Evolutionary conservation across 129 eudicot genomes (phyloP).

Genomic region (Tagetes patula): DNA sequence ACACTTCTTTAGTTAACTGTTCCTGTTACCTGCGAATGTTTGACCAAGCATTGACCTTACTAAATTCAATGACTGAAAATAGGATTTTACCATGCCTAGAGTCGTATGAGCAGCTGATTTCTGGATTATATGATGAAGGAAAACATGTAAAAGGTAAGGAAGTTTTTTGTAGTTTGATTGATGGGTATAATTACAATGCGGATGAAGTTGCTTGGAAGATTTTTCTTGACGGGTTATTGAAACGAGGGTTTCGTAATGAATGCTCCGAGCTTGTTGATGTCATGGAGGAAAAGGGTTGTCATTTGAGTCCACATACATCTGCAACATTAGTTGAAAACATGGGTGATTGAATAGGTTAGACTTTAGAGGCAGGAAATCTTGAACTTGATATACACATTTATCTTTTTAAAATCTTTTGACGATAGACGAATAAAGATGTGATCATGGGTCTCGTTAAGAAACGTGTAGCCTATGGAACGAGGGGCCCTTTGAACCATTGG

Average conservation of each 20-base stretch:
- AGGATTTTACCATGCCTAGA: conserved; percentile 53
- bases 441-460: conserved; percentile 4
- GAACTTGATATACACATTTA: conserved; percentile 9
- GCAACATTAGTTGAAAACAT: conserved; percentile 44
- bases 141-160: conserved; percentile 50
- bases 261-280: conserved; percentile 58
- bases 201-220: conserved; percentile 92
- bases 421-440: background rate
- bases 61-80: conserved; percentile 43
- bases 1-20: conserved; percentile 53
- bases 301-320: conserved; percentile 54
- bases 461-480: background rate
- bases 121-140: conserved; percentile 64
- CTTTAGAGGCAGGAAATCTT: background rate
- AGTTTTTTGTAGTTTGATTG: conserved; percentile 55
- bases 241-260: conserved; percentile 48
- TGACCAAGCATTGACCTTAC: conserved; percentile 55
- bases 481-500: conserved; percentile 4
- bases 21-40: conserved; percentile 53
- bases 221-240: conserved; percentile 72
- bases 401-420: conserved; percentile 20
- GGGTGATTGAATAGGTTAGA: conserved; percentile 13
- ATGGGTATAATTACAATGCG: conserved; percentile 52
- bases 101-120: conserved; percentile 50
- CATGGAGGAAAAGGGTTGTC: conserved; percentile 71